Base-by-base conservation (phyloP, 2,329 filamentous ascomycete genomes). In the Shiraia bambusicola region DNA sequence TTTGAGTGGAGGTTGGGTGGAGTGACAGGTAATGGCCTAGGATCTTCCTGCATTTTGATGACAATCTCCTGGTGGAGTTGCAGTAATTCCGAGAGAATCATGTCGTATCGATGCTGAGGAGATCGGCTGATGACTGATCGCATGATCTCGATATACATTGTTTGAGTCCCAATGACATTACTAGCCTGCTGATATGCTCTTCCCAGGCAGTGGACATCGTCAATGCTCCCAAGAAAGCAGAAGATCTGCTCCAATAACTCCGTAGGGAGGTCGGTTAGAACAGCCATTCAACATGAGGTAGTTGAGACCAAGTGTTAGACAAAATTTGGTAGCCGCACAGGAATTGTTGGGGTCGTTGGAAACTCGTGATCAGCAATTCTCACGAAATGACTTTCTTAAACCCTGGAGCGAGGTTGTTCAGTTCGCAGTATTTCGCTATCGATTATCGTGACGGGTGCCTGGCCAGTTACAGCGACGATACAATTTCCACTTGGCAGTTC, bases 171-270 rank as follows among this genome's bases (percentile, higher is more conserved):
- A 13, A 60, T 46, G 22, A 54, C 40, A 29, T 40, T 12, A 15
- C 47, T 25, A 6, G 39, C 45, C 14, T 31, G 48, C 27, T 37
- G 50, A 43, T 50, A 61, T 10, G 42, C 31, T 26, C 52, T 47
- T 12, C 29, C 52, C 7, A 65, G 35, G 40, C 56, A 37, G 27
- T 58, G 53, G 0, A 59, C 56, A 51, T 63, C 58, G 28, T 62
- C 58, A 29, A 64, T 62, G 28, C 49, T 61, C 11, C 41, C 50
- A 7, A 64, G 43, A 12, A 41, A 28, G 14, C 43, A 34, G 13
- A 39, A 60, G 2, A 63, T 45, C 7, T 45, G 22, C 13, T 55
- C 40, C 8, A 62, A 42, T 0, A 62, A 29, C 28, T 62, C 56
- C 8, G 28, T 22, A 5, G 55, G 55, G 3, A 61, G 45, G 17